Conservation (phyloP, 164 flowering plant species). For the Malania oleifera region DNA sequence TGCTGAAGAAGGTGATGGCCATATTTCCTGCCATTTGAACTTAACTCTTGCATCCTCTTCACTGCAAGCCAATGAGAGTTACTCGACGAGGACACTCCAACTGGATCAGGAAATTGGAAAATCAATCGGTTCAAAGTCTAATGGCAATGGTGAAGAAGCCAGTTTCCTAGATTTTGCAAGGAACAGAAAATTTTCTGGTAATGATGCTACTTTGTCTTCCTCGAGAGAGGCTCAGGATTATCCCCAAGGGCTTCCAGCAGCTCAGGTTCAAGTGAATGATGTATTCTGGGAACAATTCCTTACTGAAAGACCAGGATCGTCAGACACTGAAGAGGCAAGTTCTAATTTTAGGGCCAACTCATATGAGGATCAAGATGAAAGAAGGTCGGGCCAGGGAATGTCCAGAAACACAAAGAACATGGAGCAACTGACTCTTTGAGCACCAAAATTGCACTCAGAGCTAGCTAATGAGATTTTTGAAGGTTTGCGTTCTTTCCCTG, state of each 20-base stretch:
- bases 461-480: background rate
- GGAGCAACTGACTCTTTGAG: conserved; percentile 64
- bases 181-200: conserved; percentile 19
- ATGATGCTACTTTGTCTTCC: conserved; percentile 25
- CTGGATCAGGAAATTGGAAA: conserved; percentile 26
- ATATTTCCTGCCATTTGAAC: conserved; percentile 68
- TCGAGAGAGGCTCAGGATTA: conserved; percentile 29
- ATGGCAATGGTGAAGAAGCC: conserved; percentile 28
- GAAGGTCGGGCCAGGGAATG: conserved; percentile 36
- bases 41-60: conserved; percentile 75
- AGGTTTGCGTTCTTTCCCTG: no score
- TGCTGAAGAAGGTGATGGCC: conserved; percentile 55
- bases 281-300: conserved; percentile 93
- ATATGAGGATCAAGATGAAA: conserved; percentile 54
- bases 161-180: conserved; percentile 19
- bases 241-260: conserved; percentile 34
- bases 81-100: conserved; percentile 20
- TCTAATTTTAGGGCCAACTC: conserved; percentile 40
- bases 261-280: conserved; percentile 69
- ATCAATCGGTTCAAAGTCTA: conserved; percentile 28
- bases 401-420: conserved; percentile 36
- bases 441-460: background rate
- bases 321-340: conserved; percentile 85
- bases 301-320: conserved; percentile 86
- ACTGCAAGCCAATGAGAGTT: conserved; percentile 30